phyloP scores from a whole-genome alignment of 1,284 basidiomycete genomes.

The Tetrapyrgos nigripes region DNA sequence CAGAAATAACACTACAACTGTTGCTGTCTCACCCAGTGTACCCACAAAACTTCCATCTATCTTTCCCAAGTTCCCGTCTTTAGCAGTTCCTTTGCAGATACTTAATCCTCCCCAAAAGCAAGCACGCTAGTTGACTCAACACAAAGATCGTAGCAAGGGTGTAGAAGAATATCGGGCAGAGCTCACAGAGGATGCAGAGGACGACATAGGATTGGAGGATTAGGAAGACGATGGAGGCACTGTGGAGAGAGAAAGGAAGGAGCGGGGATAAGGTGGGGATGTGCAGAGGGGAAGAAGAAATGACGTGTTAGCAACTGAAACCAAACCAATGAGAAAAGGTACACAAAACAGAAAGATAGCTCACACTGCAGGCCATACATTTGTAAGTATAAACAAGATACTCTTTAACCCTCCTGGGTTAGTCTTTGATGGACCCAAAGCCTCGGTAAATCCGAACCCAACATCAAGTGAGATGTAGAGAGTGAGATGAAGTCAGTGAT shows the following conservation, averaged over 20 bases:
- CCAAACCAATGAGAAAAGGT: neutral
- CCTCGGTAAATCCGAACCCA: slow-evolving; percentile 64
- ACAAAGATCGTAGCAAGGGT: slow-evolving; percentile 72
- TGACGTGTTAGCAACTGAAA: slow-evolving; percentile 1
- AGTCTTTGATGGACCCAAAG: slow-evolving; percentile 64
- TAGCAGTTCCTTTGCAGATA: slow-evolving; percentile 65
- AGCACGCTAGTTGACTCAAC: slow-evolving; percentile 78
- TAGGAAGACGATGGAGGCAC: slow-evolving; percentile 72
- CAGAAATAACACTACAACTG: slow-evolving; percentile 72
- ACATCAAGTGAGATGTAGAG: slow-evolving; percentile 64
- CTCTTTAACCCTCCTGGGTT: slow-evolving; percentile 63
- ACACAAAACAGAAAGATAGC: too few relatives aligned
- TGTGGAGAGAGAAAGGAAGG: slow-evolving; percentile 32
- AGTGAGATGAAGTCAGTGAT: neutral
- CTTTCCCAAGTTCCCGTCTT: slow-evolving; percentile 62
- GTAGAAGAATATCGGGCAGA: slow-evolving; percentile 76
- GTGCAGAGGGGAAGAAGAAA: slow-evolving; percentile 1
- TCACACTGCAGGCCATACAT: slow-evolving; percentile 82
- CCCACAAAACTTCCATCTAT: slow-evolving; percentile 85
- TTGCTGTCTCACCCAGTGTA: slow-evolving; percentile 75
- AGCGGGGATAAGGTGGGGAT: slow-evolving; percentile 5
- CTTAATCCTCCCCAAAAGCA: slow-evolving; percentile 76
- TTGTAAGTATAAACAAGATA: slow-evolving; percentile 80
- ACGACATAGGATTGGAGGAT: slow-evolving; percentile 80
- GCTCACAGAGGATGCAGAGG: slow-evolving; percentile 71